Evolutionary conservation across 2,329 filamentous ascomycete genomes (phyloP).

Genomic region (Pseudophaeomoniella oleicola): DNA sequence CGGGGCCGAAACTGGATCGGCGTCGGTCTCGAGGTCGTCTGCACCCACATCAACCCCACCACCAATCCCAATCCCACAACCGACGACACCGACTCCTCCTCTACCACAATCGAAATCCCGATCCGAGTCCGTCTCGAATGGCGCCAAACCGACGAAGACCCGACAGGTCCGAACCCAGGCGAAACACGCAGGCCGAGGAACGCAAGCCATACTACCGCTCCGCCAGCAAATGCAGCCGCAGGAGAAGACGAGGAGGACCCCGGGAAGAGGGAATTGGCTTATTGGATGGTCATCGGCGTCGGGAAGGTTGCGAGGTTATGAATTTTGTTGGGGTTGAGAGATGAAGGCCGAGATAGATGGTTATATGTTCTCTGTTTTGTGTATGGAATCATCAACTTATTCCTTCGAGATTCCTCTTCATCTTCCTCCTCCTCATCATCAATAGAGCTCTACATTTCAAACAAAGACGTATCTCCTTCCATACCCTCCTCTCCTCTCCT

Average conservation of each 20-base stretch:
- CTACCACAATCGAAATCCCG: slow-evolving; percentile 59
- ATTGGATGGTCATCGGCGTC: slow-evolving; percentile 87
- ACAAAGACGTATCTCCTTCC: too few relatives aligned
- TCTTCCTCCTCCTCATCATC: too few relatives aligned
- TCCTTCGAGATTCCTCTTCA: too few relatives aligned
- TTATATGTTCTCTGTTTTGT: too few relatives aligned
- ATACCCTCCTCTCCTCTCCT: too few relatives aligned
- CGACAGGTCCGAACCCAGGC: slow-evolving; percentile 44
- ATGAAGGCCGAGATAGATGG: too few relatives aligned
- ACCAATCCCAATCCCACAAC: neutral
- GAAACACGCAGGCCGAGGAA: slow-evolving; percentile 46
- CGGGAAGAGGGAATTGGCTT: slow-evolving; percentile 78
- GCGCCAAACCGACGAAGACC: slow-evolving; percentile 25
- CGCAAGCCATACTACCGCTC: slow-evolving; percentile 13
- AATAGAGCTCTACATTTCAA: too few relatives aligned
- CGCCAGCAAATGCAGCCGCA: slow-evolving; percentile 13
- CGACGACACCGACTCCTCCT: neutral
- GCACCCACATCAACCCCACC: neutral
- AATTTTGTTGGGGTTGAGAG: too few relatives aligned
- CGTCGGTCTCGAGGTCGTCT: slow-evolving; percentile 77
- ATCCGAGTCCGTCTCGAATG: slow-evolving; percentile 89
- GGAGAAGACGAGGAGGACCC: slow-evolving; percentile 39
- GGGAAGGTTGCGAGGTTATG: slow-evolving; percentile 54
- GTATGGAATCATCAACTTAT: too few relatives aligned
- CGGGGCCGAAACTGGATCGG: slow-evolving; percentile 87